Conservation (phyloP, 371 early-diverging fungal genomes). For the Cokeromyces recurvatus region DNA sequence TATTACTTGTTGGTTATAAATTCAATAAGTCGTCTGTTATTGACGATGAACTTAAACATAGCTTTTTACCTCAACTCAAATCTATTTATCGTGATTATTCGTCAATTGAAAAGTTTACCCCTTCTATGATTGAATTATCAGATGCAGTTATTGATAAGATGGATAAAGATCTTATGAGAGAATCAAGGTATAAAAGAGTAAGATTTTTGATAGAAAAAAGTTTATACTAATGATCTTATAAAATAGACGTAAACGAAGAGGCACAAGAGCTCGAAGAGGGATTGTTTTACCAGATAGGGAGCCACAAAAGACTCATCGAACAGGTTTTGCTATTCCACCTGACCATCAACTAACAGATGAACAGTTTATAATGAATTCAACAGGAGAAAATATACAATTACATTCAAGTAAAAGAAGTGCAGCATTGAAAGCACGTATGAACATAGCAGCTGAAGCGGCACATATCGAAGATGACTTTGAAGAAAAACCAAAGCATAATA, state of each 20-base stretch:
- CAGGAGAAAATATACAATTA: background rate
- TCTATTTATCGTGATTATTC: slow-evolving; percentile 45
- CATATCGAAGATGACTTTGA: slow-evolving; percentile 5
- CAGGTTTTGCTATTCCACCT: slow-evolving; percentile 28
- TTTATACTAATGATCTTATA: no score
- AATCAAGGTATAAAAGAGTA: slow-evolving; percentile 27
- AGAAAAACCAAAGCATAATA: no score
- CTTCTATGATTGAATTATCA: slow-evolving; percentile 63
- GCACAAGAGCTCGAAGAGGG: slow-evolving; percentile 63
- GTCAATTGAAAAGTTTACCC: slow-evolving; percentile 54
- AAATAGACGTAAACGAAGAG: slow-evolving; percentile 71
- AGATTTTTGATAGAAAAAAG: no score
- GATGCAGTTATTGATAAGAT: slow-evolving; percentile 74
- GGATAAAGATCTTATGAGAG: slow-evolving; percentile 77
- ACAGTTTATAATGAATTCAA: slow-evolving; percentile 14
- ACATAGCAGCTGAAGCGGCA: slow-evolving; percentile 41
- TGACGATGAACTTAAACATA: slow-evolving; percentile 71
- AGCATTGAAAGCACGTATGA: slow-evolving; percentile 40
- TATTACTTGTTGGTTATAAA: slow-evolving; percentile 77
- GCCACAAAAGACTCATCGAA: slow-evolving; percentile 40
- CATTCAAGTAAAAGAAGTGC: slow-evolving; percentile 18
- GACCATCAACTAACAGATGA: slow-evolving; percentile 39
- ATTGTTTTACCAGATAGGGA: slow-evolving; percentile 66
- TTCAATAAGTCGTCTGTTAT: slow-evolving; percentile 58
- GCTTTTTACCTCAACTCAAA: slow-evolving; percentile 65